Percentiles rank a stretch among this genome's conserved stretches.
Evolutionary conservation across 768 basidiomycete species (phyloP).

Genomic region (Galerina marginata): DNA sequence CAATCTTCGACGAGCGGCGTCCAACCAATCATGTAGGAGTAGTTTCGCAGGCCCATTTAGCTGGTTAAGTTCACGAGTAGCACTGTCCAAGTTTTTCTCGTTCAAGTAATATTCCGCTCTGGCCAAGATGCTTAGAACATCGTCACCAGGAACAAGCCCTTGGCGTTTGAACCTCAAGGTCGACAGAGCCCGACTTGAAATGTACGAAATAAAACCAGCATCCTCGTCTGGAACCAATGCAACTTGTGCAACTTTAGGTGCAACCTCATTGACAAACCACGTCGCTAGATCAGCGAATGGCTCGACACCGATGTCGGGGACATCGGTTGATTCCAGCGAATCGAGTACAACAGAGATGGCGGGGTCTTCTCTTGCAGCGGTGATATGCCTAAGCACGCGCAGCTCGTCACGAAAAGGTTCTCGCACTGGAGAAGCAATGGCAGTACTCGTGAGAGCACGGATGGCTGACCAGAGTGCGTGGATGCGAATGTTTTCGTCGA

Average conservation of each 20-base stretch:
- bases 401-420: slow-evolving; percentile 92
- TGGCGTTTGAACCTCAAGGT: slow-evolving; percentile 79
- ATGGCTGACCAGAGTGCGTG: slow-evolving; percentile 94
- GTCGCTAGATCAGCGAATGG: slow-evolving; percentile 87
- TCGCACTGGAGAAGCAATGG: slow-evolving; percentile 68
- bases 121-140: slow-evolving; percentile 86
- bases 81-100: slow-evolving; percentile 91
- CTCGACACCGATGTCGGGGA: slow-evolving; percentile 83
- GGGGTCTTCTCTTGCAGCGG: slow-evolving; percentile 72
- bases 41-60: slow-evolving; percentile 80
- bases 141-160: slow-evolving; percentile 79
- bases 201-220: slow-evolving; percentile 86
- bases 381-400: slow-evolving; percentile 76
- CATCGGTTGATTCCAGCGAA: slow-evolving; percentile 69
- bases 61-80: slow-evolving; percentile 91
- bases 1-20: slow-evolving; percentile 83
- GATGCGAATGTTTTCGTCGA: slow-evolving; percentile 92
- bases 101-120: slow-evolving; percentile 88
- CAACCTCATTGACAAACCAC: slow-evolving; percentile 89
- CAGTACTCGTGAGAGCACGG: slow-evolving; percentile 73
- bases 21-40: slow-evolving; percentile 86
- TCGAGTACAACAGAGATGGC: slow-evolving; percentile 71
- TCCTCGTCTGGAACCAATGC: slow-evolving; percentile 91
- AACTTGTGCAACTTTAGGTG: slow-evolving; percentile 84
- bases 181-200: slow-evolving; percentile 81